Evolutionary conservation across 1,139 yeast species (phyloP), one percentile per base, ranked within the genome.

Genomic region (Yamadazyma songkhlaensis): DNA sequence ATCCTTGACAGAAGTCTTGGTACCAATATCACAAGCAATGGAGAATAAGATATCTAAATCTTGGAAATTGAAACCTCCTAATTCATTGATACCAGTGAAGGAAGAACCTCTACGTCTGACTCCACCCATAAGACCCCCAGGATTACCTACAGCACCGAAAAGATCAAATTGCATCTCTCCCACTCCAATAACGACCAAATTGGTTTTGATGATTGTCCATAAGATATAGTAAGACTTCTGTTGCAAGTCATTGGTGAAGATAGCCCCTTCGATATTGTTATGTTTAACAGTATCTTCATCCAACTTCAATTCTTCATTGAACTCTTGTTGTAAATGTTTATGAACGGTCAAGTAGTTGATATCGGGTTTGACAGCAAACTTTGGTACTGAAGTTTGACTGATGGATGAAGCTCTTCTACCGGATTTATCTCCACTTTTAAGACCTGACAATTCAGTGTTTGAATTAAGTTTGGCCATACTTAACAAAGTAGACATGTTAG

Each of bases 51-150:
- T 49, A 43, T 65, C 72, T 42, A 67, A 57, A 45, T 68, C 74
- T 40, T 67, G 71, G 54, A 67, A 68, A 40, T 67, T 68, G 46
- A 53, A 56, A 2, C 72, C 73, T 14, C 72, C 73, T 42, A 67
- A 53, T 9, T 67, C 74, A 46, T 66, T 65, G 30, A 67, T 44
- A 3, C 69, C 67, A 9, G 67, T 56, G 37, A 66, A 62, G 23
- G 72, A 66, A 14, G 70, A 62, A 4, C 67, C 60, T 31, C 72
- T 50, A 35, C 72, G 59, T 36, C 47, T 37, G 8, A 31, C 34
- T 35, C 62, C 53, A 13, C 35, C 21, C 29, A 28, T 34, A 7
- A 27, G 17, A 12, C 32, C 34, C 12, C 38, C 38, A n/a, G 56
- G 54, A 31, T 47, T 49, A n/a, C 50, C 50, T 32, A 51, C 36